Evolutionary conservation across 495 filamentous ascomycete genomes (phyloP).

Genomic region (Venustampulla echinocandica): DNA sequence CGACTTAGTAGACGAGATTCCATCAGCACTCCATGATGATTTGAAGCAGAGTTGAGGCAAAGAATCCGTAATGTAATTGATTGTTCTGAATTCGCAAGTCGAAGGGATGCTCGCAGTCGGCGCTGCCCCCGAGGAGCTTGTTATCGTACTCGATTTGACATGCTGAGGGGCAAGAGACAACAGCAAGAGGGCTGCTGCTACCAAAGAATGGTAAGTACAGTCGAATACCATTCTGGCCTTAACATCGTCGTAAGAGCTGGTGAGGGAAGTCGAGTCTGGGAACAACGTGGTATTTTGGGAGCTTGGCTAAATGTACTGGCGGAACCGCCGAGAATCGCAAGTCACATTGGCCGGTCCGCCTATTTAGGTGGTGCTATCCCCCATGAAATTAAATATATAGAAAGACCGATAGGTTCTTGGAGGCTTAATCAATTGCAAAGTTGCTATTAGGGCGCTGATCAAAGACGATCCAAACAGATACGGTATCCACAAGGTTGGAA

Average conservation of each 20-base stretch:
- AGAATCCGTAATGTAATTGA: constrained; percentile 75
- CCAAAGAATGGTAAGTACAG: constrained; percentile 14
- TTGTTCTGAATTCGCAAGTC: constrained; percentile 57
- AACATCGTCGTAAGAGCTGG: constrained; percentile 2
- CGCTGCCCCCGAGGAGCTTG: constrained; percentile 9
- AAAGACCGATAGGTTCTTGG: too few species aligned
- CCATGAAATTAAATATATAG: too few species aligned
- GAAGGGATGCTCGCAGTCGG: neutral
- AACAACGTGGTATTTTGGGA: neutral
- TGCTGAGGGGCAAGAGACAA: constrained; percentile 2
- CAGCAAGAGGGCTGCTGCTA: constrained; percentile 18
- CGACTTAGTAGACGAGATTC: too few species aligned
- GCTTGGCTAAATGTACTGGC: neutral
- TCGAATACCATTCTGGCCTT: constrained; percentile 22
- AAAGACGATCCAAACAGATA: too few species aligned
- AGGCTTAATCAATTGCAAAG: too few species aligned
- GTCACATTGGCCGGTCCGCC: too few species aligned
- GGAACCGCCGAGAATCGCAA: too few species aligned
- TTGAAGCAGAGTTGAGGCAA: constrained; percentile 63
- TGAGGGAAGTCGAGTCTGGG: neutral
- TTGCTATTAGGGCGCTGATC: too few species aligned
- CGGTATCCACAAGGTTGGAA: too few species aligned
- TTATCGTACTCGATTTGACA: constrained; percentile 17
- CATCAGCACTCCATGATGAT: constrained; percentile 15
- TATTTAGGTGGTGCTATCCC: too few species aligned